These are phyloP conservation scores for Dacryopinax spathularia DNA, from an alignment of 768 basidiomycete species.

Conservation along the genomic window DNA sequence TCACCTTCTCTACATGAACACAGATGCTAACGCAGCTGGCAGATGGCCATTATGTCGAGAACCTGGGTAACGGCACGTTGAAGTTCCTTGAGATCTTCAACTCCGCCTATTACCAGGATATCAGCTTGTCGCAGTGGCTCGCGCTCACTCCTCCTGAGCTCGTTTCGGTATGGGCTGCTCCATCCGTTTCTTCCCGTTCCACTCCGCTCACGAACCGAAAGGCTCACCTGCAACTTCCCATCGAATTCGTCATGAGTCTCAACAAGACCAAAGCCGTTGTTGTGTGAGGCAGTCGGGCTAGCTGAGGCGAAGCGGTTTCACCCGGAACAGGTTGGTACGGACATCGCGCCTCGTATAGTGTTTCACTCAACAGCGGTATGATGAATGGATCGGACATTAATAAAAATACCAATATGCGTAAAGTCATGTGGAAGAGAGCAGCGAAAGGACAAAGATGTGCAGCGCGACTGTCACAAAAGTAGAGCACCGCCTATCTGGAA, in stretches of 20 bases:
- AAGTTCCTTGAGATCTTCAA: constrained; percentile 50
- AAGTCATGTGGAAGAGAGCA: no score
- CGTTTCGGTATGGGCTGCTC: constrained; percentile 24
- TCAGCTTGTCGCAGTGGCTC: constrained; percentile 49
- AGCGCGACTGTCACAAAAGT: background rate
- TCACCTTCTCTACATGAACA: background rate
- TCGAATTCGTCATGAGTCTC: constrained; percentile 1
- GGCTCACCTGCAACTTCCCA: background rate
- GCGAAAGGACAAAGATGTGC: no score
- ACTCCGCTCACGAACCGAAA: background rate
- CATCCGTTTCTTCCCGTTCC: background rate
- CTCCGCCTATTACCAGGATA: constrained; percentile 32
- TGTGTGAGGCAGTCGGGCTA: no score
- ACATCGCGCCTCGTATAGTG: no score
- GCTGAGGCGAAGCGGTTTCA: no score
- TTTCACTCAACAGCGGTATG: no score
- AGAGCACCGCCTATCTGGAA: background rate
- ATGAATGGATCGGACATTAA: no score
- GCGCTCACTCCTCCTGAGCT: constrained; percentile 43
- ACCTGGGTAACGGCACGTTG: constrained; percentile 45
- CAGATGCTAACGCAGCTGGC: background rate
- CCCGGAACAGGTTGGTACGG: no score
- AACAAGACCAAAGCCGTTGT: background rate
- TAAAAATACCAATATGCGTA: no score
- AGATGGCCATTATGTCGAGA: constrained; percentile 47